phyloP scores from a whole-genome alignment of 2,329 filamentous ascomycete species.

The Xylariaceae sp. region DNA sequence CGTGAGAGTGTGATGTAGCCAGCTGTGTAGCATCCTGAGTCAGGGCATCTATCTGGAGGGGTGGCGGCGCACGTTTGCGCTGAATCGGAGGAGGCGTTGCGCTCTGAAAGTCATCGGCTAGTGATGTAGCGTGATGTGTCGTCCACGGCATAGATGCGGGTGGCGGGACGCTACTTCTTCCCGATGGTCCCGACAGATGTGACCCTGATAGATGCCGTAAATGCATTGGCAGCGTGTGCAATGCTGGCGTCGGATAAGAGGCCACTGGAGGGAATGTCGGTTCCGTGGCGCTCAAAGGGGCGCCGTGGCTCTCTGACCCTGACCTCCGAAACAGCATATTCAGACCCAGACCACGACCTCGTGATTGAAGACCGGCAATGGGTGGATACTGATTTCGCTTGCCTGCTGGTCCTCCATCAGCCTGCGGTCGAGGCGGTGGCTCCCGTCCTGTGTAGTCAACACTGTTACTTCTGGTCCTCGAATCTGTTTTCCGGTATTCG shows the following conservation, averaged over 20 bases:
- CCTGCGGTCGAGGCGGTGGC: conserved; percentile 4
- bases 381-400: conserved; percentile 48
- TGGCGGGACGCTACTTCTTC: conserved; percentile 31
- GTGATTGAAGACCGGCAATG: conserved; percentile 42
- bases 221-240: conserved; percentile 3
- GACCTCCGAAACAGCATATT: conserved; percentile 53
- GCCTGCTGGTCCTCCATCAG: conserved; percentile 13
- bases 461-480: conserved; percentile 29
- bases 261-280: conserved; percentile 19
- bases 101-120: conserved; percentile 44
- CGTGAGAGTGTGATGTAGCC: conserved; percentile 8
- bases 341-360: conserved; percentile 41
- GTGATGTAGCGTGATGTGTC: conserved; percentile 39
- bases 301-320: conserved; percentile 36
- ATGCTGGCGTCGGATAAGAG: conserved; percentile 18
- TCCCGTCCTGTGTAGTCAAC: conserved; percentile 25
- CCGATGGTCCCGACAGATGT: conserved; percentile 13
- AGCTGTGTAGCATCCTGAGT: neutral
- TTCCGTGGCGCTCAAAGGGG: conserved; percentile 16
- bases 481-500: conserved; percentile 14
- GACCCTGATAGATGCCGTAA: conserved; percentile 11
- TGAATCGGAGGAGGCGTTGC: conserved; percentile 57
- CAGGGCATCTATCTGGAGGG: conserved; percentile 1
- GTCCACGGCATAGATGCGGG: conserved; percentile 29
- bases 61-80: conserved; percentile 37